phyloP scores from a whole-genome alignment of 331 rosid genomes.

The Rhamnella rubrinervis region DNA sequence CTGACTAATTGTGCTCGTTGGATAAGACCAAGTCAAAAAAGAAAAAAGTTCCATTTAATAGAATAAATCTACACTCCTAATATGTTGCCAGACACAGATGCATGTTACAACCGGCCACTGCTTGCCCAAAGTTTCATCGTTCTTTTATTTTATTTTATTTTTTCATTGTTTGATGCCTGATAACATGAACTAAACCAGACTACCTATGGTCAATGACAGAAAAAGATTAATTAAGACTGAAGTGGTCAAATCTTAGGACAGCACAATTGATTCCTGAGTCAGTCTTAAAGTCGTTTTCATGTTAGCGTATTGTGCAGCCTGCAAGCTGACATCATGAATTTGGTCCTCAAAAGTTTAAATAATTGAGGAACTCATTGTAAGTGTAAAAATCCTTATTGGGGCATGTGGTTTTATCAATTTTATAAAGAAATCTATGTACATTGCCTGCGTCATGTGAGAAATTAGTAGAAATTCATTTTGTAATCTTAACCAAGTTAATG shows the following conservation, averaged over 20 bases:
- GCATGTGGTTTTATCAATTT: conserved; percentile 11
- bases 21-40: too few relatives aligned
- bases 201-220: conserved; percentile 22
- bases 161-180: too few relatives aligned
- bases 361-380: neutral
- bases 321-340: conserved; percentile 33
- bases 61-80: too few relatives aligned
- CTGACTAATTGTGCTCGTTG: too few relatives aligned
- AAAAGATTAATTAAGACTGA: neutral
- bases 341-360: conserved; percentile 10
- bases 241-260: conserved; percentile 17
- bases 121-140: too few relatives aligned
- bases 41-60: too few relatives aligned
- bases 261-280: neutral
- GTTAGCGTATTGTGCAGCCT: conserved; percentile 32
- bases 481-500: neutral
- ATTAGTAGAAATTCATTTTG: neutral
- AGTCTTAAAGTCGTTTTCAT: conserved; percentile 28
- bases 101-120: neutral
- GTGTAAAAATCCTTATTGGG: neutral
- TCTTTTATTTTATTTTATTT: too few relatives aligned
- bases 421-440: conserved; percentile 5
- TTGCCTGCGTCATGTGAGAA: neutral
- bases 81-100: too few relatives aligned
- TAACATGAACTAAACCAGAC: neutral